Percentiles rank a stretch among this genome's conserved stretches.
phyloP scores from a whole-genome alignment of 306 rosid species.

The Hippophae rhamnoides region DNA sequence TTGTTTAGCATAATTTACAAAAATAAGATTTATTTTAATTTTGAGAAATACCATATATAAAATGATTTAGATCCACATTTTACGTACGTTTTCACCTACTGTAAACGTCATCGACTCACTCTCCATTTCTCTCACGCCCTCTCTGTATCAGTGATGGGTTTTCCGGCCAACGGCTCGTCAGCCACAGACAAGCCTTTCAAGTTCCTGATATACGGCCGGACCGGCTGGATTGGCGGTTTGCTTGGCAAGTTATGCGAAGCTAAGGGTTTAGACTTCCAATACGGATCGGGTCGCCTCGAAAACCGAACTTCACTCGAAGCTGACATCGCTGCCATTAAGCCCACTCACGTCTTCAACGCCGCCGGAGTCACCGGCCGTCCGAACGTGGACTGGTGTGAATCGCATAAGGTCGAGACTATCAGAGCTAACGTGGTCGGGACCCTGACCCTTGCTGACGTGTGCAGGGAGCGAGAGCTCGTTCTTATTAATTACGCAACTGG shows the following conservation, averaged over 20 bases:
- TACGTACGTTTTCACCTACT: neutral
- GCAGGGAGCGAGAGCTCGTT: constrained; percentile 46
- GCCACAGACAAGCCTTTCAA: constrained; percentile 27
- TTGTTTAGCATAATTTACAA: too few species aligned
- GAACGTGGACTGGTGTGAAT: constrained; percentile 92
- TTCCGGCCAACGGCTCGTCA: constrained; percentile 38
- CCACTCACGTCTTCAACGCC: constrained; percentile 81
- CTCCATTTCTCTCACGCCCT: neutral
- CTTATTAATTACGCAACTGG: constrained; percentile 80
- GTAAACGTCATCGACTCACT: neutral
- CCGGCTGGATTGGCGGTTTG: constrained; percentile 88
- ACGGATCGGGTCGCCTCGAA: constrained; percentile 68
- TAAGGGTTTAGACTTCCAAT: constrained; percentile 36
- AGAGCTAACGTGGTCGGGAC: constrained; percentile 74
- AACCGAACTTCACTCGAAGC: constrained; percentile 56
- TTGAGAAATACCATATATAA: too few species aligned
- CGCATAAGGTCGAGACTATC: constrained; percentile 82
- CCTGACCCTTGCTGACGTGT: constrained; percentile 60
- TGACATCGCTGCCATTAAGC: constrained; percentile 45
- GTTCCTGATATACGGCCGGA: constrained; percentile 70
- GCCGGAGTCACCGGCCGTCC: constrained; percentile 93
- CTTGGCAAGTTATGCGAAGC: constrained; percentile 56
- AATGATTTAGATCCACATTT: constrained; percentile 18
- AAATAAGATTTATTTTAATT: too few species aligned
- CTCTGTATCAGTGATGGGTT: constrained; percentile 38